These are phyloP conservation scores for Mariannaea sp. DNA, from an alignment of 2,329 filamentous ascomycete species.

Conservation along the genomic window DNA sequence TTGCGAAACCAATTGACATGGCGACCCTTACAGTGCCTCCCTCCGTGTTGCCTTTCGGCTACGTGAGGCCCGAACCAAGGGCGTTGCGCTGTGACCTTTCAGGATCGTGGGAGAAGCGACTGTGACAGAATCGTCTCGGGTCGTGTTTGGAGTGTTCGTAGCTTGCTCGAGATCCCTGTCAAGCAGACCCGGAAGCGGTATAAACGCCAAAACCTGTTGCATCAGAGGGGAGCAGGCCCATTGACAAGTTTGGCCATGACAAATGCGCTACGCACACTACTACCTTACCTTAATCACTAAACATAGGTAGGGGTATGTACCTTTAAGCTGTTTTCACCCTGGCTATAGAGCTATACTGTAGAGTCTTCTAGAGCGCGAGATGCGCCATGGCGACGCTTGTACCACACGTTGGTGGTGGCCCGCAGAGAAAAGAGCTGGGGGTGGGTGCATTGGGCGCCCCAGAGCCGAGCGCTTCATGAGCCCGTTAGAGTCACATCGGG, in stretches of 20 bases:
- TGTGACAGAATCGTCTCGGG: constrained; percentile 46
- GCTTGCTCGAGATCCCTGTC: constrained; percentile 19
- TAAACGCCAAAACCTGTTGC: neutral
- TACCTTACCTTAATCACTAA: too few species aligned
- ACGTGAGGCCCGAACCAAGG: constrained; percentile 25
- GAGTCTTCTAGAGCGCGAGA: neutral
- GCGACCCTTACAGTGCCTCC: too few species aligned
- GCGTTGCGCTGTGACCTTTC: constrained; percentile 24
- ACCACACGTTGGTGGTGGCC: neutral
- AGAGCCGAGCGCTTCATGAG: neutral
- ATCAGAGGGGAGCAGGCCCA: neutral
- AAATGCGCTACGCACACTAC: too few species aligned
- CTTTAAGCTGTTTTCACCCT: too few species aligned
- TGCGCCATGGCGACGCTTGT: constrained; percentile 6
- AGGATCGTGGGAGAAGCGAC: constrained; percentile 26
- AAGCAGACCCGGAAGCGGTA: constrained; percentile 13
- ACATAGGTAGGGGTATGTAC: too few species aligned
- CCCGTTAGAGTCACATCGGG: constrained; percentile 14
- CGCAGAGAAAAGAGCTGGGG: too few species aligned
- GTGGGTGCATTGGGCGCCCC: constrained; percentile 2
- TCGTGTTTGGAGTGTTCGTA: constrained; percentile 38
- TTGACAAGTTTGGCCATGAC: neutral
- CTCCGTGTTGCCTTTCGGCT: constrained; percentile 26
- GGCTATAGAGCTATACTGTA: too few species aligned
- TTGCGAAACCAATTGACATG: constrained; percentile 22